A percentile compares a stretch with the other conserved stretches of the same genome.
phyloP scores from a whole-genome alignment of 495 filamentous ascomycete species.

The Aspergillus heteromorphus region DNA sequence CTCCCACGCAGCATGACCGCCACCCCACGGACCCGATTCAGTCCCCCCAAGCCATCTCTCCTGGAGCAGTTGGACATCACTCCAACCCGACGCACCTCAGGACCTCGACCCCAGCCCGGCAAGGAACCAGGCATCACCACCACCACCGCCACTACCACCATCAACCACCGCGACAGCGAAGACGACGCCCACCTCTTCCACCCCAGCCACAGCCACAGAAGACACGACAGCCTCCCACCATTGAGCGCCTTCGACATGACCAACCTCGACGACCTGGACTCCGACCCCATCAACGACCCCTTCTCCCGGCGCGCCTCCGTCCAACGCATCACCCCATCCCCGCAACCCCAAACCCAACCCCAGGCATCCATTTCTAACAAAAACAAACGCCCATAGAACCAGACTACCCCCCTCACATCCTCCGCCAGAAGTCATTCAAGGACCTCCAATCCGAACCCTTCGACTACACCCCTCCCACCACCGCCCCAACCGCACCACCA shows the following conservation, averaged over 20 bases:
- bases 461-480: slow-evolving; percentile 29
- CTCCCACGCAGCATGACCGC: slow-evolving; percentile 35
- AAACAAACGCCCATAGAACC: slow-evolving; percentile 35
- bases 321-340: slow-evolving; percentile 5
- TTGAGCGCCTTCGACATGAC: slow-evolving; percentile 31
- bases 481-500: neutral
- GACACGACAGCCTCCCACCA: slow-evolving; percentile 27
- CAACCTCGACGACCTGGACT: slow-evolving; percentile 28
- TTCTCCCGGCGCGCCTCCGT: slow-evolving; percentile 24
- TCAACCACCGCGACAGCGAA: slow-evolving; percentile 12
- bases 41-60: slow-evolving; percentile 40
- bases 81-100: slow-evolving; percentile 33
- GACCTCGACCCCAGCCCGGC: slow-evolving; percentile 25
- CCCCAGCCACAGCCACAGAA: slow-evolving; percentile 13
- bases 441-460: slow-evolving; percentile 44
- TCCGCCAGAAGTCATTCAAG: slow-evolving; percentile 37
- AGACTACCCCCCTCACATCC: slow-evolving; percentile 39
- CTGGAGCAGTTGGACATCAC: slow-evolving; percentile 38
- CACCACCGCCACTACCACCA: slow-evolving; percentile 10
- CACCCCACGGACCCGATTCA: slow-evolving; percentile 41
- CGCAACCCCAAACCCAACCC: slow-evolving; percentile 6
- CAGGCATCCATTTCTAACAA: too few relatives aligned
- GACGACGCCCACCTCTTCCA: slow-evolving; percentile 26
- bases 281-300: slow-evolving; percentile 31
- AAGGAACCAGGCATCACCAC: neutral